These are phyloP conservation scores for Rosa lucieae DNA, from an alignment of 306 rosid species.

Conservation along the genomic window DNA sequence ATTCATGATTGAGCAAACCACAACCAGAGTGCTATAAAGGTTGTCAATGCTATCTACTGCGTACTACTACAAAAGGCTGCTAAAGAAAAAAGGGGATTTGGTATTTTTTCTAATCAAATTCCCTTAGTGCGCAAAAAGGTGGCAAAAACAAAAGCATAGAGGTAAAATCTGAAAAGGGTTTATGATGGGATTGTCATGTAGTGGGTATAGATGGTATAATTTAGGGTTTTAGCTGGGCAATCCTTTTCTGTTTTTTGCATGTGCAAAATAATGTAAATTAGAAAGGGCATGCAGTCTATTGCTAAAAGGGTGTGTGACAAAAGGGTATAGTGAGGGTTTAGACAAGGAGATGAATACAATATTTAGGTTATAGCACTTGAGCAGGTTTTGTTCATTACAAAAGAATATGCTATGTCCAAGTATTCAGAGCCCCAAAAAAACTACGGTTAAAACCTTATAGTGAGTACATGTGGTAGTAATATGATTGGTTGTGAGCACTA, in stretches of 20 bases:
- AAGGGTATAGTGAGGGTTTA: conserved; percentile 1
- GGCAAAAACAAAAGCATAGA: not conserved
- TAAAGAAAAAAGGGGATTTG: conserved; percentile 13
- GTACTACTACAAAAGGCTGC: conserved; percentile 27
- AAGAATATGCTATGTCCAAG: not conserved
- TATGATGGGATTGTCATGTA: conserved; percentile 9
- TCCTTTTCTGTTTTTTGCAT: conserved; percentile 17
- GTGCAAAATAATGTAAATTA: conserved; percentile 20
- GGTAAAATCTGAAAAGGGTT: conserved; percentile 7
- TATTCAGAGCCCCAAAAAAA: conserved; percentile 19
- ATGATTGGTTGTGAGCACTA: conserved; percentile 19
- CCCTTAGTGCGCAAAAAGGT: conserved; percentile 29
- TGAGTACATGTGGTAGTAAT: conserved; percentile 24
- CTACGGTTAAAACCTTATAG: conserved; percentile 11
- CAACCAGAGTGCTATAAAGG: conserved; percentile 19
- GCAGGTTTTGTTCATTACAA: conserved; percentile 3
- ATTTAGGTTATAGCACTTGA: not conserved
- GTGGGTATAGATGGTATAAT: not conserved
- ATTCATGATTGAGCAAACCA: conserved; percentile 40
- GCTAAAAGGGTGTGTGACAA: conserved; percentile 15
- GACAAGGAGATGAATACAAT: conserved; percentile 12
- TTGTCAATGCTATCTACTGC: not conserved
- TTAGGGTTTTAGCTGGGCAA: not conserved
- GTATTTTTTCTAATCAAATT: not conserved
- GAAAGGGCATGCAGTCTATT: conserved; percentile 23